A percentile compares a stretch with the other conserved stretches of the same genome.
Evolutionary conservation across 805 yeast genomes (phyloP).

Genomic region (Candida chilensis): DNA sequence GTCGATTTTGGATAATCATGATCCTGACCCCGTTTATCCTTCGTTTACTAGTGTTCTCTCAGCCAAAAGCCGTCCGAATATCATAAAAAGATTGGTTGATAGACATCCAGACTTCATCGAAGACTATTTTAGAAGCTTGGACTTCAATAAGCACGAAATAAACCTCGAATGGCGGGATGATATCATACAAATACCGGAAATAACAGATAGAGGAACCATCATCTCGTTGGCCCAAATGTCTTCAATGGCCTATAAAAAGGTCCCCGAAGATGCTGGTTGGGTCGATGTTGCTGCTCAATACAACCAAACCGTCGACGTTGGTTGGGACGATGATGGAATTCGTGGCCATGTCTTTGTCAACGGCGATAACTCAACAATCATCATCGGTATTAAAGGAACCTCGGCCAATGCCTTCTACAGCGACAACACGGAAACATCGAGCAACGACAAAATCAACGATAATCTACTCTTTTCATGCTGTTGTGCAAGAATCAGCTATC

Average conservation of each 20-base stretch:
- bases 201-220: conserved; percentile 20
- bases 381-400: conserved; percentile 34
- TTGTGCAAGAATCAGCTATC: conserved; percentile 1
- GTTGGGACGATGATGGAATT: conserved; percentile 31
- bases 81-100: background rate
- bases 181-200: conserved; percentile 23
- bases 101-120: conserved; percentile 22
- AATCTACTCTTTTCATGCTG: conserved; percentile 28
- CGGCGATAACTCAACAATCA: conserved; percentile 18
- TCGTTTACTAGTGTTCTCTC: conserved; percentile 23
- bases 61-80: conserved; percentile 7
- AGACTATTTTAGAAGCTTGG: conserved; percentile 22
- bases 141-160: conserved; percentile 14
- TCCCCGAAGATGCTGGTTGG: conserved; percentile 31
- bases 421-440: conserved; percentile 23
- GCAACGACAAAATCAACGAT: conserved; percentile 27
- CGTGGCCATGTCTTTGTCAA: conserved; percentile 36
- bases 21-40: conserved; percentile 10
- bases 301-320: conserved; percentile 21
- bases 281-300: conserved; percentile 29
- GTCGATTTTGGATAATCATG: conserved; percentile 4
- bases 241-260: conserved; percentile 31
- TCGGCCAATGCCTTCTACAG: conserved; percentile 29
- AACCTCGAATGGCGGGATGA: conserved; percentile 26
- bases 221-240: conserved; percentile 30